Base-by-base conservation (phyloP, 805 yeast species). In the Yarrowia sp. region DNA sequence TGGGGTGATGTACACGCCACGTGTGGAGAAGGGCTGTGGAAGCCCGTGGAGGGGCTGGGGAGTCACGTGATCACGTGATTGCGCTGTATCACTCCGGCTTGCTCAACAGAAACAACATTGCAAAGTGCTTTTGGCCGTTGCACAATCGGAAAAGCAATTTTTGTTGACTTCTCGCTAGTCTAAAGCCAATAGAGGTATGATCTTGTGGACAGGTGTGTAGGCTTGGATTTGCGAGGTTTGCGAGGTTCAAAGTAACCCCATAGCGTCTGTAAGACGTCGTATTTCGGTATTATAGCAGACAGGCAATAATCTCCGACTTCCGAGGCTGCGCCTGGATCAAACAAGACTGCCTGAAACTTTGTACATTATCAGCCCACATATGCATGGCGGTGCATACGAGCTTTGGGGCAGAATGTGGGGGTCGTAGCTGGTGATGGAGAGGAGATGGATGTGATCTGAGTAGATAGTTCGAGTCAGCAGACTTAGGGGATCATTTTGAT, bases 341-440 rank as follows among this genome's bases (percentile, higher is more conserved):
- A 12, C 10, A 6, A 4, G n/a, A n/a, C 32, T n/a, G 47, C 33
- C 35, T 12, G 35, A 38, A 42, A 18, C 51, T 32, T 44, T 16
- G 51, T 44, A 29, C 51, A 44, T 44, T 44, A 44, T 44, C 51
- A 44, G 51, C 51, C 51, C 51, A 44, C 51, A 29, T 44, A 29
- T 29, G 51, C 51, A 44, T 44, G 35, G 51, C 51, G 18, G 35
- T 44, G 51, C 51, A 44, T 44, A 44, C 51, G 51, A 44, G 35
- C n/a, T 16, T 18, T 44, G 33, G 35, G 32, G 24, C 0, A 3
- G 18, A 14, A 13, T 9, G 5, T 13, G 35, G 21, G 19, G 5
- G 39, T 4, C 18, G 22, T 6, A 13, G 39, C 3, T n/a, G 35
- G 25, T 8, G 16, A 4, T 29, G 9, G 21, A 29, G 25, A 16